Conservation (phyloP, 352 stramenopile genomes). For the Plasmopara muralis region DNA sequence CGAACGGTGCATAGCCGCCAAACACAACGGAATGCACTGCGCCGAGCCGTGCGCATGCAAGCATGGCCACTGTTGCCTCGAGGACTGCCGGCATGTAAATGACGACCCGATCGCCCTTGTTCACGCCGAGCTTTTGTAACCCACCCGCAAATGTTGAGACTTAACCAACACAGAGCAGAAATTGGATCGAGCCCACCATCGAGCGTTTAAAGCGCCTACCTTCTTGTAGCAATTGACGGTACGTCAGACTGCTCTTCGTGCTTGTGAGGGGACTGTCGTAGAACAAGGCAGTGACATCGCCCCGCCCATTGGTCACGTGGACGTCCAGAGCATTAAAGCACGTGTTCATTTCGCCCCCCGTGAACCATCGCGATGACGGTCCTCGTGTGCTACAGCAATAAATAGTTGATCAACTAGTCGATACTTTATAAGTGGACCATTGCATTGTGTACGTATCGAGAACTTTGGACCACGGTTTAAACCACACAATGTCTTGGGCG, state of each 20-base stretch:
- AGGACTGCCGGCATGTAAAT: conserved; percentile 97
- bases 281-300: conserved; percentile 42
- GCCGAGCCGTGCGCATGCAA: conserved; percentile 95
- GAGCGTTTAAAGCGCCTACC: background rate
- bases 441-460: conserved; percentile 30
- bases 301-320: conserved; percentile 46
- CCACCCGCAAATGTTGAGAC: conserved; percentile 57
- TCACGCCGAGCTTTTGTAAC: conserved; percentile 47
- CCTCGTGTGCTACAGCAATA: conserved; percentile 21
- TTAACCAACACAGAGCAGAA: conserved; percentile 7
- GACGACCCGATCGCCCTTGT: conserved; percentile 90
- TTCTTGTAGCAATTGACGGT: conserved; percentile 64
- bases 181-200: too few species aligned
- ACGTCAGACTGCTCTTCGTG: conserved; percentile 63
- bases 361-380: conserved; percentile 43
- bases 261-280: conserved; percentile 58
- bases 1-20: conserved; percentile 79
- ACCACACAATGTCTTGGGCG: conserved; percentile 47
- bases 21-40: conserved; percentile 92
- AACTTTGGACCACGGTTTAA: conserved; percentile 38
- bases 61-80: conserved; percentile 93
- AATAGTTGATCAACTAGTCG: background rate
- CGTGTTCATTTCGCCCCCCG: conserved; percentile 57
- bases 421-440: too few species aligned
- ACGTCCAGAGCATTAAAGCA: conserved; percentile 63